Base-by-base conservation (phyloP, 169 alveolate genomes). In the Miamiensis avidus region DNA sequence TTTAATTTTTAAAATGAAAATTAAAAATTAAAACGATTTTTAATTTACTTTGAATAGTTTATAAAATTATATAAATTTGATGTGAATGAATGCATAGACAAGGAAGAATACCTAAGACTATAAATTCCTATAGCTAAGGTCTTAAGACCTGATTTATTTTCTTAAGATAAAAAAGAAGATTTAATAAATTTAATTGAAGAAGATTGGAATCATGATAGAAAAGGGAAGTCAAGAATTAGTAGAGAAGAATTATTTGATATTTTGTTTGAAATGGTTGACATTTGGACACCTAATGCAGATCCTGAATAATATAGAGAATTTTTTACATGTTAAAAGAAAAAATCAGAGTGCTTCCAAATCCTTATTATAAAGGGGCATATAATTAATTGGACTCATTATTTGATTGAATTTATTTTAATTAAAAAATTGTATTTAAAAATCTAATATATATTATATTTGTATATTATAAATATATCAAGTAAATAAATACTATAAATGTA, bases 231-330 rank as follows among this genome's bases (percentile, higher is more conserved):
- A 26, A 72, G 73, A 73, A 78, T 85, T 82, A 74, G 29, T 29
- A 78, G 29, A 49, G 29, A 81, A 28, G 89, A 85, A 34, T 78
- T 85, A 73, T 78, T 33, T 34, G 78, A 85, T n/a, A 73, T 86
- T 25, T 72, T 85, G 30, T 85, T 85, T 79, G 85, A 85, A 34
- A 69, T 85, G 32, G 86, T 73, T 0, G 89, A 85, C n/a, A 78
- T 81, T 29, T 85, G 89, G 89, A 85, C 89, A 29, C 89, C 89
- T 16, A 75, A 73, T 78, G 74, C 86, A 74, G 69, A 49, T 49
- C 26, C 32, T 30, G 26, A 29, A n/a, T 31, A 78, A 28, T 78
- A n/a, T 31, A n/a, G 4, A 1, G 25, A 0, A 31, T 25, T 31
- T 78, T 29, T 26, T 29, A n/a, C 6, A 27, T 1, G 6, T 34